Percentiles rank a stretch among this genome's conserved stretches.
These are phyloP conservation scores for Emergomyces africanus DNA, from an alignment of 2,329 filamentous ascomycete genomes.

Conservation along the genomic window DNA sequence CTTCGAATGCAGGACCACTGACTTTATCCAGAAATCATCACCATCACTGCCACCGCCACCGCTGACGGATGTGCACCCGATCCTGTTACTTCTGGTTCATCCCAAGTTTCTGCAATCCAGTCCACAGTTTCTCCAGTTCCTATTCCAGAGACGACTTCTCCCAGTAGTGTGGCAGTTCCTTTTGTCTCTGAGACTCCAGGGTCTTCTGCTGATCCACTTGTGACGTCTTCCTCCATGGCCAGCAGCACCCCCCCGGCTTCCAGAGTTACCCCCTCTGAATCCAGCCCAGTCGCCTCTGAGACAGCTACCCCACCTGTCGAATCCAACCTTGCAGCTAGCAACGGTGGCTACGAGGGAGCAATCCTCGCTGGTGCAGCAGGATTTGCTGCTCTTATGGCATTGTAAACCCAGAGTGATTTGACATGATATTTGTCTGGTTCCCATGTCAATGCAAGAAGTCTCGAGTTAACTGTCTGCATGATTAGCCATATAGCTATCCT, in stretches of 20 bases:
- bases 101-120: not conserved
- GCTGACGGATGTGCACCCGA: not conserved
- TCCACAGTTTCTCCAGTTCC: not conserved
- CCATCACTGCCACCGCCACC: not conserved
- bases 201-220: not conserved
- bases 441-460: not conserved
- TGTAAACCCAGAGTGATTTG: not conserved
- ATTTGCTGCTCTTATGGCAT: conserved; percentile 7
- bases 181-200: not conserved
- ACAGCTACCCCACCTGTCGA: not conserved
- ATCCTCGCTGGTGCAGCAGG: conserved; percentile 3
- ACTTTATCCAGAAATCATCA: not conserved
- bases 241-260: not conserved
- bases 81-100: not conserved
- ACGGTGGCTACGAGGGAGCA: not conserved
- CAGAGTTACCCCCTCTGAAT: not conserved
- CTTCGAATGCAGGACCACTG: not conserved
- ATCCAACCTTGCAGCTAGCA: not conserved
- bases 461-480: not conserved
- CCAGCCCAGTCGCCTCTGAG: not conserved
- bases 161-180: not conserved
- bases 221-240: not conserved
- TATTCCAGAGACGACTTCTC: not conserved
- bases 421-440: not conserved
- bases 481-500: not conserved